These are phyloP conservation scores for Parietaria judaica DNA, from an alignment of 306 rosid genomes.

Conservation along the genomic window DNA sequence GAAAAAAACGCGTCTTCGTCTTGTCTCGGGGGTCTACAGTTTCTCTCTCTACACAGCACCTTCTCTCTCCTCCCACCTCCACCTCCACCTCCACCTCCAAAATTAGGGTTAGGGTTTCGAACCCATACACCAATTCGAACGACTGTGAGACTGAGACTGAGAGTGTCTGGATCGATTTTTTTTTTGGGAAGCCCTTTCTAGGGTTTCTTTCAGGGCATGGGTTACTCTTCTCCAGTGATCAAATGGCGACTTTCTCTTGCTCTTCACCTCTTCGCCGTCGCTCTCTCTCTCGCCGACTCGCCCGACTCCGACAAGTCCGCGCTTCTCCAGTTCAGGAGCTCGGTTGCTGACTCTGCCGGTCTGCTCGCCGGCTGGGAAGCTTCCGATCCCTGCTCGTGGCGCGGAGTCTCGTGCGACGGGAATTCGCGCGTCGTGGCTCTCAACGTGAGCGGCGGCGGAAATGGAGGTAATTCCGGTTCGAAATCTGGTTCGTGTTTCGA, in stretches of 20 bases:
- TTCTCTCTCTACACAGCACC: conserved; percentile 17
- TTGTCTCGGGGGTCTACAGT: conserved; percentile 27
- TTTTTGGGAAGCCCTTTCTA: conserved; percentile 23
- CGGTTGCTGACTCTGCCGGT: conserved; percentile 56
- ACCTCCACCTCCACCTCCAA: conserved; percentile 1
- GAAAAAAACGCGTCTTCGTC: conserved; percentile 58
- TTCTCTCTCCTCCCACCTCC: neutral
- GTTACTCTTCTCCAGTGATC: conserved; percentile 37
- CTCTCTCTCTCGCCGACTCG: conserved; percentile 19
- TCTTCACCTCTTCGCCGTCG: conserved; percentile 13
- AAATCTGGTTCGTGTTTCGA: conserved; percentile 31
- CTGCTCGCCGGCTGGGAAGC: conserved; percentile 50
- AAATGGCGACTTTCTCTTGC: conserved; percentile 29
- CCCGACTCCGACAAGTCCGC: conserved; percentile 56
- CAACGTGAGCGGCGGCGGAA: conserved; percentile 55
- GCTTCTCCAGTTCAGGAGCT: conserved; percentile 54
- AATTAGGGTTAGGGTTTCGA: conserved; percentile 64
- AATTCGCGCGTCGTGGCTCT: conserved; percentile 52
- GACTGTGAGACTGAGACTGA: neutral
- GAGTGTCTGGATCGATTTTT: neutral
- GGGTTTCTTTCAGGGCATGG: conserved; percentile 45
- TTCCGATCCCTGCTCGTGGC: conserved; percentile 48
- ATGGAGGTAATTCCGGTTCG: conserved; percentile 24
- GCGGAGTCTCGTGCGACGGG: conserved; percentile 58
- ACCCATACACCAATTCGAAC: conserved; percentile 15